Percentiles rank a stretch among this genome's conserved stretches.
Conservation (phyloP, 1,139 yeast genomes). For the Debaryomyces robertsiae region DNA sequence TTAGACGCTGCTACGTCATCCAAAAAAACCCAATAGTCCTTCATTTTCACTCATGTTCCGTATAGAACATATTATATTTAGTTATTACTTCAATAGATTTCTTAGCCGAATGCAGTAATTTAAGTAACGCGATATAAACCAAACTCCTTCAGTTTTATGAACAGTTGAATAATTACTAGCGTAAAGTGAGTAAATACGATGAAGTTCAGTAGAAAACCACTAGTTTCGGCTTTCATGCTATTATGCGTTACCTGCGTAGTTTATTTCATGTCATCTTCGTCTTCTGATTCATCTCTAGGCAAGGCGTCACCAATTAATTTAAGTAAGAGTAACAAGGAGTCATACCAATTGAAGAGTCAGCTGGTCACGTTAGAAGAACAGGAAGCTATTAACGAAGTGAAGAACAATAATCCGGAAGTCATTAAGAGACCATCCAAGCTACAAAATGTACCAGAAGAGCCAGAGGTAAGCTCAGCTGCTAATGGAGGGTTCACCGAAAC, state of each 20-base stretch:
- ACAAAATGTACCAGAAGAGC: not conserved
- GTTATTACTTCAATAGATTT: conserved; percentile 8
- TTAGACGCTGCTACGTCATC: conserved; percentile 57
- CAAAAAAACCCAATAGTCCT: conserved; percentile 29
- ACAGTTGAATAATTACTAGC: not conserved
- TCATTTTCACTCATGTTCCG: not conserved
- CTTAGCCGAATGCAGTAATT: conserved; percentile 6
- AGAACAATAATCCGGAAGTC: conserved; percentile 2
- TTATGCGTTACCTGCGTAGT: conserved; percentile 27
- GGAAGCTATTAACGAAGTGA: conserved; percentile 9
- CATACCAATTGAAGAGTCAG: conserved; percentile 2
- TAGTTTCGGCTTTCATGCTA: conserved; percentile 27
- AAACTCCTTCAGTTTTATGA: not conserved
- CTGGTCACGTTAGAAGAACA: not conserved
- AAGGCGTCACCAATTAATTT: conserved; percentile 27
- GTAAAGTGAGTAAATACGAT: conserved; percentile 13
- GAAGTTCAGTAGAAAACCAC: conserved; percentile 28
- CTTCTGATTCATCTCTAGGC: conserved; percentile 27
- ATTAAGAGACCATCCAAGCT: conserved; percentile 2
- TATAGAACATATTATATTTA: not conserved
- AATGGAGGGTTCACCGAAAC: conserved; percentile 34
- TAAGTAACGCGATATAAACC: not conserved
- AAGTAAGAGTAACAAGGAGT: conserved; percentile 2
- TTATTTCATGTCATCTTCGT: conserved; percentile 30
- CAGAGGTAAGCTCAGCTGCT: not conserved